Base-by-base conservation (phyloP, 2,329 filamentous ascomycete genomes). In the Falciphora oryzae region DNA sequence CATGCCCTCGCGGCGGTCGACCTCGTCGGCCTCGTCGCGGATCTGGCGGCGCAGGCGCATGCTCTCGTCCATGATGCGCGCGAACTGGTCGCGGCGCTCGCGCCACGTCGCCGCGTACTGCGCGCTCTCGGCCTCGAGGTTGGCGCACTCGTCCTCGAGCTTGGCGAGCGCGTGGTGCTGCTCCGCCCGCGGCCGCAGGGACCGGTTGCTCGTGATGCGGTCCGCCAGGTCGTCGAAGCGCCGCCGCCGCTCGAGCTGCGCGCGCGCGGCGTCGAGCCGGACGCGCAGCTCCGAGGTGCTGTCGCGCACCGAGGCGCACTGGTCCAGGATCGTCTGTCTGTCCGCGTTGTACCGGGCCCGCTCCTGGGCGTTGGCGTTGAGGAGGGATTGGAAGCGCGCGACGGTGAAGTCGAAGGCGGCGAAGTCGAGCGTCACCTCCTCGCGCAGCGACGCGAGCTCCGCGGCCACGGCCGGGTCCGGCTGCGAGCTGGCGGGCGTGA, bases 11-110 rank as follows among this genome's bases (percentile, higher is more conserved):
- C 92, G 85, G 57, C 92, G 83, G 77, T 97, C 93, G 0, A 95
- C 91, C 77, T 97, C 93, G 75, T 97, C 93, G 78, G 97, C 96
- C 81, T 97, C 94, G 72, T 97, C 93, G 66, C 93, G 88, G 72
- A 98, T 97, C 74, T 96, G 83, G 61, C 91, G 84, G 65, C 93
- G 82, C 75, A 98, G 83, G 68, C 91, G 83, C 85, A 91, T 90
- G n/a, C 92, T 92, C 79, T 97, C 94, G 66, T 93, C 91, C 73
- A 97, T 91, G 71, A 98, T 93, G 65, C 87, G 85, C 65, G 89
- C 91, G 75, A 97, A 97, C 76, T 97, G 92, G 70, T 92, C 90
- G 67, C 90, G 82, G 56, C 94, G 84, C 76, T 96, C 93, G 57
- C 85, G 81, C 93, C 93, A 97, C 0, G 92, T 95, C 68, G 83